These are phyloP conservation scores for Lactifluus piperatus DNA, from an alignment of 768 basidiomycete genomes.

Conservation along the genomic window DNA sequence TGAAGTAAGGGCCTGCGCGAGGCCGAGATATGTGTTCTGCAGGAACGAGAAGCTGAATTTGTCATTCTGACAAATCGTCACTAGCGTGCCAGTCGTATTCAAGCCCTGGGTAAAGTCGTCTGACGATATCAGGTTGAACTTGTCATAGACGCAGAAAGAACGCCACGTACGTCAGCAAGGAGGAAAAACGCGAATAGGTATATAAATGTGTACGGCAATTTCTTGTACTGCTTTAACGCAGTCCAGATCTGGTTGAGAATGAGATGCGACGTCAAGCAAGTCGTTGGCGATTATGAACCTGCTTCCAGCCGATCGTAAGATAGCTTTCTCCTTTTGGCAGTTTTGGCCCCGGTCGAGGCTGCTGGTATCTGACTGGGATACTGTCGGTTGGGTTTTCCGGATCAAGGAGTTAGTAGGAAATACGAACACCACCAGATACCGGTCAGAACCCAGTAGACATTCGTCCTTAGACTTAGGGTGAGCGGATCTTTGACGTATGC, in stretches of 20 bases:
- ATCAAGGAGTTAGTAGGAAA: background rate
- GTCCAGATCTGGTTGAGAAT: slow-evolving; percentile 53
- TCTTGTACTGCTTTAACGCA: slow-evolving; percentile 64
- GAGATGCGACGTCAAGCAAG: background rate
- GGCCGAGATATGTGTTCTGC: slow-evolving; percentile 69
- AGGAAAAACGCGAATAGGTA: slow-evolving; percentile 73
- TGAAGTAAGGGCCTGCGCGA: slow-evolving; percentile 68
- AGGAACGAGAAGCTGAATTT: slow-evolving; percentile 77
- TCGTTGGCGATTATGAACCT: slow-evolving; percentile 33
- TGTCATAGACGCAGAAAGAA: background rate
- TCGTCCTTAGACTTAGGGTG: slow-evolving; percentile 37
- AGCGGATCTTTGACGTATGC: background rate
- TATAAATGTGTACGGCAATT: slow-evolving; percentile 73
- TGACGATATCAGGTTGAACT: background rate
- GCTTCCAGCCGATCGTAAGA: slow-evolving; percentile 80
- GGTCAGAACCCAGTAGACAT: slow-evolving; percentile 65
- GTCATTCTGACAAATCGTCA: slow-evolving; percentile 72
- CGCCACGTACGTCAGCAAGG: slow-evolving; percentile 55
- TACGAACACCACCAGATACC: slow-evolving; percentile 85
- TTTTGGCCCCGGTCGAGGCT: slow-evolving; percentile 73
- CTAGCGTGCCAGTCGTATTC: slow-evolving; percentile 70
- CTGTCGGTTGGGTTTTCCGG: background rate
- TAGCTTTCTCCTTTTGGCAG: slow-evolving; percentile 72
- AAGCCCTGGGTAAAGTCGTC: slow-evolving; percentile 43
- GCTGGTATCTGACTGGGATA: slow-evolving; percentile 65